phyloP scores from a whole-genome alignment of 225 moss, liverwort and hornwort genomes.

The Pseudoscleropodium purum region DNA sequence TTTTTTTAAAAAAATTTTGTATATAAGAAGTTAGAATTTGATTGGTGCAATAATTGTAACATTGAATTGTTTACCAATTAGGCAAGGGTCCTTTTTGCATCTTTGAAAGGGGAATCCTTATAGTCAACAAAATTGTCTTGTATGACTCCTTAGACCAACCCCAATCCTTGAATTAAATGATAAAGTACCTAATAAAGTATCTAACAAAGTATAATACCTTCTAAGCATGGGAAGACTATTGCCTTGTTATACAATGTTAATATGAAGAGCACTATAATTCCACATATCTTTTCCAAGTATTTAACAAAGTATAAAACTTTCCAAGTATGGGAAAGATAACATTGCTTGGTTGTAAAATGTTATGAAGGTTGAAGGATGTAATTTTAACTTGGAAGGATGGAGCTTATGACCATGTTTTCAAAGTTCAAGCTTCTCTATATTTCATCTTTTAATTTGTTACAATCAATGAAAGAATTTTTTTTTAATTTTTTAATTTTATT shows the following conservation, averaged over 20 bases:
- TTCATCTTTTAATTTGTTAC: background rate
- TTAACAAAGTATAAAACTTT: background rate
- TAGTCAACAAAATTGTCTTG: background rate
- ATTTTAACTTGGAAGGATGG: accelerated
- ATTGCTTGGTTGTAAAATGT: background rate
- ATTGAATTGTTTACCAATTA: background rate
- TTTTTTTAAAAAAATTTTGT: too few species aligned
- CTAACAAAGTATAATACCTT: too few species aligned
- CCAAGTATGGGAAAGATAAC: accelerated
- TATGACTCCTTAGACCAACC: accelerated
- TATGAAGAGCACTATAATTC: too few species aligned
- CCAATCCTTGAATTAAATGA: too few species aligned
- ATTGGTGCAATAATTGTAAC: too few species aligned
- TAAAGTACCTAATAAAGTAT: background rate
- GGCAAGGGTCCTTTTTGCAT: background rate
- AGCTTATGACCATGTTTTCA: background rate
- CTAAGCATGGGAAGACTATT: too few species aligned
- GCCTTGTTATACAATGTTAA: too few species aligned
- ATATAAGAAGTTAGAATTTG: too few species aligned
- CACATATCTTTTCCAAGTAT: background rate
- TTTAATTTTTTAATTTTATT: background rate
- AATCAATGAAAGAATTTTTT: background rate
- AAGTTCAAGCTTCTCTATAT: background rate
- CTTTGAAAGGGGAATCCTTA: accelerated
- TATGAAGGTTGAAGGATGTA: background rate